Conservation (phyloP, 108 stramenopile genomes). For the Cyclostephanos invisitatus region DNA sequence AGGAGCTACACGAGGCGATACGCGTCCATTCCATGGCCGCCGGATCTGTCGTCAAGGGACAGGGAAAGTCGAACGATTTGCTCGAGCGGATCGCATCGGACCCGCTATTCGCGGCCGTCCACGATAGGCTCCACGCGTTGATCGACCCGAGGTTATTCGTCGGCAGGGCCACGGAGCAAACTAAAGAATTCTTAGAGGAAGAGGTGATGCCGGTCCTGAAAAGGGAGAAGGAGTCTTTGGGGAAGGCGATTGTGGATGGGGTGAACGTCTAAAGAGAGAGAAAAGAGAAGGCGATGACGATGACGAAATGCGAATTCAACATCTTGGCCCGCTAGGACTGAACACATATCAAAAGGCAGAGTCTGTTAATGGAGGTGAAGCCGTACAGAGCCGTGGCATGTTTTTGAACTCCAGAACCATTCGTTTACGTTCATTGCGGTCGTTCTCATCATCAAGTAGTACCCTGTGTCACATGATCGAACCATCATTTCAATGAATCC, state of each 20-base stretch:
- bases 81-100: conserved; percentile 93
- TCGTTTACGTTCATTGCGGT: neutral
- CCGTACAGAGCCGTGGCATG: neutral
- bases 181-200: conserved; percentile 92
- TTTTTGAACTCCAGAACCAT: neutral
- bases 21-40: conserved; percentile 98
- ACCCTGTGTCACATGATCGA: too few species aligned
- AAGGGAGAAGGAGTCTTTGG: conserved; percentile 71
- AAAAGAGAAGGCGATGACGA: neutral
- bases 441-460: too few species aligned
- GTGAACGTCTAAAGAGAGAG: conserved; percentile 85
- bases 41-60: conserved; percentile 96
- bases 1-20: conserved; percentile 97
- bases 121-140: conserved; percentile 85
- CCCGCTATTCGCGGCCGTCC: conserved; percentile 86
- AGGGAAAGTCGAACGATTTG: conserved; percentile 97
- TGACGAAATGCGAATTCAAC: too few species aligned
- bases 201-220: conserved; percentile 89
- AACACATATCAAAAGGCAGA: neutral
- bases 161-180: conserved; percentile 95
- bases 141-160: conserved; percentile 94
- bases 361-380: neutral
- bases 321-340: too few species aligned
- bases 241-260: conserved; percentile 79
- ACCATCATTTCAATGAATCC: too few species aligned